Evolutionary conservation across 805 yeast species (phyloP).

Genomic region (Cyberlindnera maclurae): DNA sequence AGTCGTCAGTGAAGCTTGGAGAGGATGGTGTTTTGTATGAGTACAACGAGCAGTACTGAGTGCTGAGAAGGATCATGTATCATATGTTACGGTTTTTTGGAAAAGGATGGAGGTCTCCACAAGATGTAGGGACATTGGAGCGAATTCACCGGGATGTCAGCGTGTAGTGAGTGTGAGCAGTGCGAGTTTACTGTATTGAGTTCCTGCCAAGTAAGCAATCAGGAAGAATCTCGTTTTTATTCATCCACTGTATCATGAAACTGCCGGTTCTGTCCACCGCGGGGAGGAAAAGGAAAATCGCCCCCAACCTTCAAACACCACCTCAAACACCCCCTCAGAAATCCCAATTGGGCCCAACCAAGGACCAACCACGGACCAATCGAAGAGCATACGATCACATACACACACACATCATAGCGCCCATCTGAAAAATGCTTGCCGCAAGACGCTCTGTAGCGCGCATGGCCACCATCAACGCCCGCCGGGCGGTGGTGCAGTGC

Average conservation of each 20-base stretch:
- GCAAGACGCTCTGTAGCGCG: conserved; percentile 3
- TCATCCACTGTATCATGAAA: background rate
- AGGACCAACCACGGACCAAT: no score
- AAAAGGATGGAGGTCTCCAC: no score
- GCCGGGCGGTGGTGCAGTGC: background rate
- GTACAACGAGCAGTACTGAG: conserved; percentile 10
- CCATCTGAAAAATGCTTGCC: conserved; percentile 5
- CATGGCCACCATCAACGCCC: conserved; percentile 1
- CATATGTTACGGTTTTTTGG: no score
- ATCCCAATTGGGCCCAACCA: no score
- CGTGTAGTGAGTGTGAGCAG: no score
- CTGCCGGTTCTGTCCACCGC: conserved; percentile 1
- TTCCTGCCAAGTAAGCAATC: no score
- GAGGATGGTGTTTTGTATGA: conserved; percentile 10
- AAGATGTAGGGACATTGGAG: no score
- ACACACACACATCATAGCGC: no score
- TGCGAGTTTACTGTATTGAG: no score
- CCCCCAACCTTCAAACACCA: background rate
- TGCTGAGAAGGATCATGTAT: background rate
- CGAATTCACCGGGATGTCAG: no score
- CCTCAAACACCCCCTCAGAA: background rate
- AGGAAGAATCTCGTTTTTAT: no score
- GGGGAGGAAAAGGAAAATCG: background rate
- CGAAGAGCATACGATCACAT: no score
- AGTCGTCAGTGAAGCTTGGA: conserved; percentile 1